Evolutionary conservation across 2,329 filamentous ascomycete genomes (phyloP), one percentile per base, ranked within the genome.

Genomic region (Trichocomaceae sp.): DNA sequence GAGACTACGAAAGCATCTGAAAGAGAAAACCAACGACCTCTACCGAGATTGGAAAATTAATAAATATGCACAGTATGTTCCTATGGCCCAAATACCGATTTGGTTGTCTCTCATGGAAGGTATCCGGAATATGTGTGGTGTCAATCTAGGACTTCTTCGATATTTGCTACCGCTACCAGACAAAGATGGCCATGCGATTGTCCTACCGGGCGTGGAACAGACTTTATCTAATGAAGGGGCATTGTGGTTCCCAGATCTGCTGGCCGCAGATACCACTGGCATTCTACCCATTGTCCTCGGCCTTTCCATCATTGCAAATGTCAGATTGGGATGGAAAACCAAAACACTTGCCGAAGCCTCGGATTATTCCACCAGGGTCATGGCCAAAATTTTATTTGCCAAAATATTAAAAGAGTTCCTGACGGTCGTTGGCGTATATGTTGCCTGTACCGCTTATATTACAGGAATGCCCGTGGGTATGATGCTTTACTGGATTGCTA

Each of bases 201-300:
- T 58, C 12, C 50, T 61, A 22, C 50, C 66, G 37, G 56, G 71
- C 22, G 45, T 77, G 31, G 78, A 83, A 59, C 75, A 76, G 2
- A 73, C 75, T 4, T 67, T 85, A 15, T 73, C 76, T 5, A 74
- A 65, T 7, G 82, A 83, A 67, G 82, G 82, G n/a, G 74, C 77
- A 2, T 69, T 83, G 1, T 86, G 82, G 82, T 83, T 84, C 54
- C 74, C 77, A 1, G 74, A 85, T 63, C 74, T 86, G 13, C 68
- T 80, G 5, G 62, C 73, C 0, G 69, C 79, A 8, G 83, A 85
- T 60, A 73, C 80, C 0, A 75, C 74, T 2, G 67, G 76, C 2
- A 59, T 72, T 2, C 69, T 84, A 1, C 79, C 81, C 0, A 70
- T 76, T 41, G 55, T 77, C 2, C 69, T 82, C 20, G 77, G 75